These are phyloP conservation scores for Leptosphaerulina australis DNA, from an alignment of 2,329 filamentous ascomycete genomes.

Conservation along the genomic window DNA sequence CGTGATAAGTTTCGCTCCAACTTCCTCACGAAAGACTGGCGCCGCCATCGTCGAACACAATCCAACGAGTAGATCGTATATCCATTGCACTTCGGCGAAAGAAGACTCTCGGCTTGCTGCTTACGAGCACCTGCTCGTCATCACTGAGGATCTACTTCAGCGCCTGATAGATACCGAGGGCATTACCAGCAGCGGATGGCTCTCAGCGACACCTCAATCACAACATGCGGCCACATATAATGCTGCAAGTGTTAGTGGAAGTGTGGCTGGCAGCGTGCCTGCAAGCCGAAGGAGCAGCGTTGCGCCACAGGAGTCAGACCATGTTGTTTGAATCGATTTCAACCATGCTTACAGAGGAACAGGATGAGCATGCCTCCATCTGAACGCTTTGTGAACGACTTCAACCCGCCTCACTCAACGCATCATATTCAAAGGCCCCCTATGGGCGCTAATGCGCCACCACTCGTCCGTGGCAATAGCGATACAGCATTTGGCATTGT, in stretches of 20 bases:
- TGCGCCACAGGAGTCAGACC: slow-evolving; percentile 35
- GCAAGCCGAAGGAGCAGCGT: slow-evolving; percentile 36
- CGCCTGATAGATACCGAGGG: slow-evolving; percentile 42
- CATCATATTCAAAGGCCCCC: slow-evolving; percentile 29
- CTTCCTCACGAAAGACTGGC: slow-evolving; percentile 42
- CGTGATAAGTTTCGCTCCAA: slow-evolving; percentile 44
- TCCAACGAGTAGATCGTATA: slow-evolving; percentile 42
- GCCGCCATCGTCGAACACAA: slow-evolving; percentile 48
- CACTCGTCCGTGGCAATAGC: slow-evolving; percentile 31
- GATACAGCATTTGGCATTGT: slow-evolving; percentile 24
- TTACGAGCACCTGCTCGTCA: slow-evolving; percentile 44
- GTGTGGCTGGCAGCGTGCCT: slow-evolving; percentile 24
- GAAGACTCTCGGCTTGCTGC: slow-evolving; percentile 41
- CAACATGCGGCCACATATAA: slow-evolving; percentile 39
- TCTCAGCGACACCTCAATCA: slow-evolving; percentile 42
- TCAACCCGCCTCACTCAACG: slow-evolving; percentile 27
- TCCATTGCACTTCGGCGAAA: slow-evolving; percentile 44
- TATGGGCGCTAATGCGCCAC: slow-evolving; percentile 3
- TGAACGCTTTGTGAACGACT: slow-evolving; percentile 25
- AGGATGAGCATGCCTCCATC: slow-evolving; percentile 7
- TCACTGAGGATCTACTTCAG: slow-evolving; percentile 44
- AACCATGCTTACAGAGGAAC: neutral
- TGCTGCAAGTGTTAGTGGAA: slow-evolving; percentile 24
- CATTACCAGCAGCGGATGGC: slow-evolving; percentile 45
- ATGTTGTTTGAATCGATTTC: neutral